Evolutionary conservation across 306 rosid species (phyloP), one percentile per base, ranked within the genome.

Genomic region (Gleditsia sinensis): DNA sequence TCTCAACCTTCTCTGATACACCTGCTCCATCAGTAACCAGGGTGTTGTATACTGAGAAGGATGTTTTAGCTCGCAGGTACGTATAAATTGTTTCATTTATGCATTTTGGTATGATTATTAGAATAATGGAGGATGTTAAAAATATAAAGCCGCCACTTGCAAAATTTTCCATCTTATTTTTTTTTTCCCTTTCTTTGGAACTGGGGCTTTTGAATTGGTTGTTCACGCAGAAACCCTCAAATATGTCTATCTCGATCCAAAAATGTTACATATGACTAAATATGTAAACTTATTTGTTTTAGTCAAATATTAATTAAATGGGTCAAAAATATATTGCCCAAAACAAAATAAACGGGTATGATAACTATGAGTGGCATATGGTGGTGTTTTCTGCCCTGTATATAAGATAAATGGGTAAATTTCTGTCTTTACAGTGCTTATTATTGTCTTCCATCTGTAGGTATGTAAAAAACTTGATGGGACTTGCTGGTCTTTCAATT

Each of bases 21-120:
- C 90, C 96, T 69, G 84, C 95, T 70, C 98, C 98, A 42, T 92
- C 98, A 71, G 98, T 94, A 8, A 90, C 98, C 48, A 86, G 98
- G 84, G 75, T 91, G 72, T 87, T 94, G 79, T 94, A 81, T 79
- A 84, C 90, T 51, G 87, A 94, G 24, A 90, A 91, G 78, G 98
- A 94, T 86, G 90, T 94, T 13, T 70, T 84, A 82, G 98, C 91
- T 3, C 94, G 98, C 72, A 84, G 93, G 97, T 83, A 72, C 27
- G 57, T 56, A 45, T 63, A 17, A 36, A 20, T 33, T 21, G n/a
- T n/a, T 67, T 60, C 23, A 2, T 48, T 45, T 39, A 7, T 28
- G 21, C 11, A 24, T 17, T 63, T 78, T 63, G 0, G 7, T 62
- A 4, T 11, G 49, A 27, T 45, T 49, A 20, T 43, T 50, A 55